Percentiles rank a stretch among this genome's conserved stretches.
Conservation (phyloP, 2,329 filamentous ascomycete genomes). For the Metarhizium anisopliae region DNA sequence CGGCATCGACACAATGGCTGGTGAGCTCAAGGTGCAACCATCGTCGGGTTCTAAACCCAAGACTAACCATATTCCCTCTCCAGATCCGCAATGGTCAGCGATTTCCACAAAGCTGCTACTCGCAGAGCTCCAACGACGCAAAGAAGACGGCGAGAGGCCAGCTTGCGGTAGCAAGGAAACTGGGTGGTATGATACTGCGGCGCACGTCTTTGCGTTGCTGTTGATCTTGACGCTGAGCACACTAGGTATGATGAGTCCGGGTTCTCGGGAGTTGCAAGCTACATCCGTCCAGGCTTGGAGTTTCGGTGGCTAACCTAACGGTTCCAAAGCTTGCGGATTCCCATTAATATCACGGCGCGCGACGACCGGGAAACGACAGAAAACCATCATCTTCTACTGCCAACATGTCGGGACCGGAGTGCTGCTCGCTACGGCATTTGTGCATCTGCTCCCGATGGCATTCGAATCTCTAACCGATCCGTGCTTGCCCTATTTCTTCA, state of each 20-base stretch:
- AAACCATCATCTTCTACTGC: constrained; percentile 54
- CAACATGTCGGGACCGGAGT: constrained; percentile 77
- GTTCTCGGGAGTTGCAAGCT: not conserved
- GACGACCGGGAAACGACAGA: constrained; percentile 47
- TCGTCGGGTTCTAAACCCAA: not conserved
- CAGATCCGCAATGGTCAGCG: constrained; percentile 33
- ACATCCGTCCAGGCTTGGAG: not conserved
- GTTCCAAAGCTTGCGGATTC: constrained; percentile 49
- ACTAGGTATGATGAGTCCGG: constrained; percentile 31
- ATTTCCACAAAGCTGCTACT: constrained; percentile 42
- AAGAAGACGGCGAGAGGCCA: constrained; percentile 32
- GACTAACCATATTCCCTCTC: not conserved
- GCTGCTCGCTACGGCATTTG: constrained; percentile 77
- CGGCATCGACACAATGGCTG: constrained; percentile 9
- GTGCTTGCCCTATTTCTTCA: constrained; percentile 73
- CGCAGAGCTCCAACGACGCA: constrained; percentile 42
- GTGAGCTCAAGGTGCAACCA: not conserved
- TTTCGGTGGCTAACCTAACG: not conserved
- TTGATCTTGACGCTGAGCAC: constrained; percentile 56
- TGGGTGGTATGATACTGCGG: constrained; percentile 54
- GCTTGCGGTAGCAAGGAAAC: constrained; percentile 42
- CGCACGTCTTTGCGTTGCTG: constrained; percentile 60
- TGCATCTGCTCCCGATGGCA: constrained; percentile 63
- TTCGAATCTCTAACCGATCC: constrained; percentile 59
- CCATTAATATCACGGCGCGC: constrained; percentile 55